Conservation (phyloP, 2,329 filamentous ascomycete species). For the Trichoderma sp. region DNA sequence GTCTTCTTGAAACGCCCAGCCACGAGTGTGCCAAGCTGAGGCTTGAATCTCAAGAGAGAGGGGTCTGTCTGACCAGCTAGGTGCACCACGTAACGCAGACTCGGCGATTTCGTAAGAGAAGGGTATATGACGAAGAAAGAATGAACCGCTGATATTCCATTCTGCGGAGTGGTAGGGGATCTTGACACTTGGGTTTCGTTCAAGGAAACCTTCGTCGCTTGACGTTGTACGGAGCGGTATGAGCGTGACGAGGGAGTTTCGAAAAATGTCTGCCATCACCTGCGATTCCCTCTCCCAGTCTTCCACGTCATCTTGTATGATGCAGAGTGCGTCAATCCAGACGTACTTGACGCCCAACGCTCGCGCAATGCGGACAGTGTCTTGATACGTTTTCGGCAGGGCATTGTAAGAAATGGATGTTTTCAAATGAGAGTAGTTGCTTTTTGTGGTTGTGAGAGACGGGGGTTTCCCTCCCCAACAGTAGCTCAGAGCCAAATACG, state of each 20-base stretch:
- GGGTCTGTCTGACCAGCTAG: background rate
- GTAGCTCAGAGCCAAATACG: slow-evolving; percentile 6
- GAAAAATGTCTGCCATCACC: slow-evolving; percentile 9
- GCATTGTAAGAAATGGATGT: background rate
- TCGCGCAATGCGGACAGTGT: background rate
- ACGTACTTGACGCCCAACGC: slow-evolving; percentile 5
- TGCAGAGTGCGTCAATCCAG: slow-evolving; percentile 13
- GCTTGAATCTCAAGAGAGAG: background rate
- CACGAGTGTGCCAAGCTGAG: background rate
- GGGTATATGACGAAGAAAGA: slow-evolving; percentile 3
- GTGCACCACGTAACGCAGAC: background rate
- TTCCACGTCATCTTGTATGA: background rate
- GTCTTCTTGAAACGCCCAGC: slow-evolving; percentile 6
- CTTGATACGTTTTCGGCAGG: background rate
- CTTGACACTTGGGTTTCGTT: background rate
- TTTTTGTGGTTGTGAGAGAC: background rate
- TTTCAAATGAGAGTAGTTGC: background rate
- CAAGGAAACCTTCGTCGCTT: background rate
- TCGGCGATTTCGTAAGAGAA: background rate
- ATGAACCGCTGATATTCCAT: background rate
- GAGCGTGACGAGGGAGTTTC: background rate
- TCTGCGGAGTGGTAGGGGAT: background rate
- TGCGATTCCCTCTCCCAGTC: slow-evolving; percentile 3
- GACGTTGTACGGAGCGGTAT: background rate
- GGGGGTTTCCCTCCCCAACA: background rate